Conservation (phyloP, 2,329 filamentous ascomycete genomes). For the Trichophyton rubrum region DNA sequence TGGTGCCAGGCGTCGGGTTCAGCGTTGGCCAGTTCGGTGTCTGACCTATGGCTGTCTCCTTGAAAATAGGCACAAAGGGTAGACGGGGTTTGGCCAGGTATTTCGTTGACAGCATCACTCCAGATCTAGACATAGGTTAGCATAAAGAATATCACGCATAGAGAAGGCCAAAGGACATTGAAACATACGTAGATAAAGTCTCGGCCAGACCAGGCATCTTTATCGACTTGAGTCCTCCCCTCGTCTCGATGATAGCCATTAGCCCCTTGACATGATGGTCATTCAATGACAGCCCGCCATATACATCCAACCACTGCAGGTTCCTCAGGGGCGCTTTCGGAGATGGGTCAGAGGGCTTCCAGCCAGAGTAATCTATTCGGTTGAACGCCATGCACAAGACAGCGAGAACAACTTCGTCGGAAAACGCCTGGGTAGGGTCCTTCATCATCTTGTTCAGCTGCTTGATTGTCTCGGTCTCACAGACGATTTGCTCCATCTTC, state of each 20-base stretch:
- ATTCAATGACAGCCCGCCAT: constrained; percentile 17
- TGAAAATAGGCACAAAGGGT: constrained; percentile 16
- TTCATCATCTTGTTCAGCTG: constrained; percentile 19
- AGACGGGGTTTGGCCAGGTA: constrained; percentile 16
- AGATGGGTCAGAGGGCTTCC: constrained; percentile 13
- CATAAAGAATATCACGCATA: neutral
- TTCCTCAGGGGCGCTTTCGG: constrained; percentile 18
- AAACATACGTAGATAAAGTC: constrained; percentile 28
- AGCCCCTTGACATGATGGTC: constrained; percentile 19
- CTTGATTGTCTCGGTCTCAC: constrained; percentile 18
- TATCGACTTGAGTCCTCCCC: constrained; percentile 27
- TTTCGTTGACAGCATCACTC: constrained; percentile 18
- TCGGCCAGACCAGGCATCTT: constrained; percentile 26
- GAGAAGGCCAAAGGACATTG: neutral
- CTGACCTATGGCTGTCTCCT: constrained; percentile 13
- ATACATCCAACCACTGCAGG: constrained; percentile 19
- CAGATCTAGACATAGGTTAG: constrained; percentile 11
- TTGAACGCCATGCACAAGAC: constrained; percentile 21
- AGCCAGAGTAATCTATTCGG: constrained; percentile 14
- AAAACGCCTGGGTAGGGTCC: constrained; percentile 14
- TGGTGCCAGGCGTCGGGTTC: neutral
- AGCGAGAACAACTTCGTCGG: constrained; percentile 19
- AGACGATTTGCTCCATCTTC: constrained; percentile 14
- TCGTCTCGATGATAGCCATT: constrained; percentile 21
- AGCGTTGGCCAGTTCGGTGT: constrained; percentile 14